These are phyloP conservation scores for Emericellopsis terricola DNA, from an alignment of 495 filamentous ascomycete species.

Conservation along the genomic window DNA sequence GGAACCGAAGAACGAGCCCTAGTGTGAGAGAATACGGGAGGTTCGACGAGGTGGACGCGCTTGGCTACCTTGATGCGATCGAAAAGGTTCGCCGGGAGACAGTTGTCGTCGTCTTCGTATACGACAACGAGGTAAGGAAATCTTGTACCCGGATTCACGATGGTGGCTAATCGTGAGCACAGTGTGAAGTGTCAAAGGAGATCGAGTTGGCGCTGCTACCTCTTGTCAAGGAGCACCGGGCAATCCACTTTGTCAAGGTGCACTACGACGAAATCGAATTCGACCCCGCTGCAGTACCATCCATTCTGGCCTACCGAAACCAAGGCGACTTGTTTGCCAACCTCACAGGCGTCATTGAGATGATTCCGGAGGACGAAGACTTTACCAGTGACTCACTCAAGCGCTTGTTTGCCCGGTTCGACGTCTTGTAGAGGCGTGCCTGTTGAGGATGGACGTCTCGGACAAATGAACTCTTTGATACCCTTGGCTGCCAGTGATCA, in stretches of 20 bases:
- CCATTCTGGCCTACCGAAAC: conserved; percentile 71
- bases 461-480: too few species aligned
- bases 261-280: conserved; percentile 91
- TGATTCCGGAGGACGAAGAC: conserved; percentile 51
- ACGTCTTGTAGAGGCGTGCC: too few species aligned
- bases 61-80: conserved; percentile 85
- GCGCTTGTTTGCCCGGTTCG: conserved; percentile 25
- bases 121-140: conserved; percentile 58
- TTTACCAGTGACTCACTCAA: conserved; percentile 32
- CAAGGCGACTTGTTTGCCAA: conserved; percentile 81
- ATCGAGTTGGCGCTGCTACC: conserved; percentile 61
- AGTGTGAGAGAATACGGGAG: conserved; percentile 59
- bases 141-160: too few species aligned
- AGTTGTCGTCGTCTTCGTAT: conserved; percentile 87
- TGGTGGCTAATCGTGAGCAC: too few species aligned
- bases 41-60: conserved; percentile 70
- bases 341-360: conserved; percentile 66
- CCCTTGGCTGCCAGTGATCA: not conserved
- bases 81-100: conserved; percentile 71
- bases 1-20: conserved; percentile 44
- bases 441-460: too few species aligned
- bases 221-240: conserved; percentile 48
- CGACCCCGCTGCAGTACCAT: conserved; percentile 74
- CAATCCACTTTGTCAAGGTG: conserved; percentile 75
- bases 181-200: conserved; percentile 58